Evolutionary conservation across 2,329 filamentous ascomycete genomes (phyloP), one percentile per base, ranked within the genome.

Genomic region (Fusarium ambrosium): DNA sequence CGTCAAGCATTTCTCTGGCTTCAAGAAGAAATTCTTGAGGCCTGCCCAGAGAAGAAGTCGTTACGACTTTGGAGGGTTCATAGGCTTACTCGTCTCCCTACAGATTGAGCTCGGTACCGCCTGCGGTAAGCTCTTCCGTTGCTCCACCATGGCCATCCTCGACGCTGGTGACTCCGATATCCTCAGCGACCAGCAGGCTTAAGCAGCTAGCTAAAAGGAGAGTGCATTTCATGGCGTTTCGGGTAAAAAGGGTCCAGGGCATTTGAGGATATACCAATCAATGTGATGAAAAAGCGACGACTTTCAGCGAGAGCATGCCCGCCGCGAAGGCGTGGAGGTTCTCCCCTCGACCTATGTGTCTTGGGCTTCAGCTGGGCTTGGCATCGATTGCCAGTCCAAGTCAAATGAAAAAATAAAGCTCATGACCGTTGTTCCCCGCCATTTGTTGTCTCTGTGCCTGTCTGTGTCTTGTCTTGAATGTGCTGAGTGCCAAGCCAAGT

Each of bases 121-220:
- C 81, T 98, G 95, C 89, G 97, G 97, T 90, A 98, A 98, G 91
- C 93, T 99, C 85, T 99, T 97, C 93, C 92, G 95, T 81, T 97
- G 94, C 92, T 96, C 94, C 80, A 98, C 95, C 87, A 97, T 99
- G 94, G 93, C 95, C 81, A 93, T 98, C 84, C 89, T 98, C 79
- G 97, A 99, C 87, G 95, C 95, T 85, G 97, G 96, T 92, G 94
- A 98, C 92, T 98, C 95, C 80, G 97, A 99, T 87, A 99, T 99
- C 87, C 91, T 99, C 81, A 92, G 89, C 87, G 92, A 94, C 86
- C 91, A 92, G 85, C 86, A 88, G 83, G 87, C 89, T 82, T 93
- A 92, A 87, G 74, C 75, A 61, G 63, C 60, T 59, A 34, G 61
- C 55, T 66, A 76, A 70, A 70, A 66, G 45, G 67, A 73, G 70